Evolutionary conservation across 1,139 yeast genomes (phyloP), one percentile per base, ranked within the genome.

Genomic region (Protomyces arabidopsidicola): DNA sequence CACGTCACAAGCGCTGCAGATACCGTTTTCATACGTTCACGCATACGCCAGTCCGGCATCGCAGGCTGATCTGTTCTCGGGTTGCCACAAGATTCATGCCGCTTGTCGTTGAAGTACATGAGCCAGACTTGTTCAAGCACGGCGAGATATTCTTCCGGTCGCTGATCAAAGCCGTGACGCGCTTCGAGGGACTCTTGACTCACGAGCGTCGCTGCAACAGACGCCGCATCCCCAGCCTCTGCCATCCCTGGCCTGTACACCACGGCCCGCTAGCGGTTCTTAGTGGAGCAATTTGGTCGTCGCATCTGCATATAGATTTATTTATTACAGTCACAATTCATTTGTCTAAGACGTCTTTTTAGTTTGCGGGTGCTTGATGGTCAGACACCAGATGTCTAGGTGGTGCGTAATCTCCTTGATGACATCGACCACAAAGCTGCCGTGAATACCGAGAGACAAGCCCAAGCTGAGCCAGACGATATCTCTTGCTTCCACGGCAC

Each of bases 21-120:
- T n/a, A 91, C 90, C 0, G 99, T 95, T 72, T 91, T 87, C 72
- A 88, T 96, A 52, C 97, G 83, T 70, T 90, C 97, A 68, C 87
- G 85, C 81, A 90, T 88, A 70, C 95, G 88, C 98, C 98, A 93
- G 72, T 93, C 98, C 3, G 84, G 76, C 55, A 55, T 52, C 9
- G 55, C 48, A 12, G 53, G 59, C n/a, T 18, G 36, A 3, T 58
- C 67, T 1, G 84, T 78, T n/a, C 85, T 80, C 1, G 97, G 96
- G 71, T 86, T 88, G 18, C 96, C 97, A 66, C 89, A 88, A 2
- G 97, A 88, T 69, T 85, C 88, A 73, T 93, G 97, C 59, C 98
- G 82, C 75, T 93, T 93, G 72, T 88, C 96, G 72, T 88, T 95
- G 71, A 82, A 89, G 74, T 90, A 89, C 67, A 88, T 86, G 74